Evolutionary conservation across 2,329 filamentous ascomycete genomes (phyloP).

Genomic region (Atkinsonella texensis): DNA sequence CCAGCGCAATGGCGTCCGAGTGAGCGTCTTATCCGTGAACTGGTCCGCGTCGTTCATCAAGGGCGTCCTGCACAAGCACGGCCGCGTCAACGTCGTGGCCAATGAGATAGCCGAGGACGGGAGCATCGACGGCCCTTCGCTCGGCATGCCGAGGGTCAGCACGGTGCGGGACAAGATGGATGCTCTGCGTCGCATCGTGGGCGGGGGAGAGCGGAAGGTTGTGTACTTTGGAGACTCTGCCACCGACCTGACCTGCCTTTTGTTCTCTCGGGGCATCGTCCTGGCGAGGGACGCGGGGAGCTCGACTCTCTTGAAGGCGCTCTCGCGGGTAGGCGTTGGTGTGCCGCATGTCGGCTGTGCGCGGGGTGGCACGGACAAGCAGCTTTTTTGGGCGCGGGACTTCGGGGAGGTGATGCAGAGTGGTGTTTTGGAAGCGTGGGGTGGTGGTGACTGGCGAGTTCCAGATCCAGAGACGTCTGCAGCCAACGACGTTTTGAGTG

Average conservation of each 20-base stretch:
- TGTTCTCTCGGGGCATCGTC: conserved; percentile 32
- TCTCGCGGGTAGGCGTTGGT: conserved; percentile 24
- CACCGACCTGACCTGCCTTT: conserved; percentile 43
- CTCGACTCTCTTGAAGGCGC: conserved; percentile 22
- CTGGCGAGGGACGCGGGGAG: conserved; percentile 26
- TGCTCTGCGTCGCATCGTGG: conserved; percentile 22
- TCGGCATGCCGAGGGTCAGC: conserved; percentile 15
- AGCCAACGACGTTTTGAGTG: too few species aligned
- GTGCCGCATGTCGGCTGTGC: conserved; percentile 25
- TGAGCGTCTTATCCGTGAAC: conserved; percentile 38
- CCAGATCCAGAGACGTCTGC: too few species aligned
- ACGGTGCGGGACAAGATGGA: conserved; percentile 35
- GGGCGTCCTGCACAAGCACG: conserved; percentile 26
- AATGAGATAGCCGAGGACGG: conserved; percentile 31
- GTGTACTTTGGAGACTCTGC: conserved; percentile 48
- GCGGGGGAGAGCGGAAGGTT: conserved; percentile 11
- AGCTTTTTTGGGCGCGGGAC: conserved; percentile 30
- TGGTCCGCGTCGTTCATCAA: conserved; percentile 37
- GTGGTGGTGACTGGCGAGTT: neutral
- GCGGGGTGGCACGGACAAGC: neutral
- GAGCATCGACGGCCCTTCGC: conserved; percentile 27
- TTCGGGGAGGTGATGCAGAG: conserved; percentile 29
- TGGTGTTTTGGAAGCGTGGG: neutral
- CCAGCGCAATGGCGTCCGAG: conserved; percentile 20
- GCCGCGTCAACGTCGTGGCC: conserved; percentile 25